Evolutionary conservation across 768 basidiomycete genomes (phyloP), one percentile per base, ranked within the genome.

Genomic region (Podaxis rugospora): DNA sequence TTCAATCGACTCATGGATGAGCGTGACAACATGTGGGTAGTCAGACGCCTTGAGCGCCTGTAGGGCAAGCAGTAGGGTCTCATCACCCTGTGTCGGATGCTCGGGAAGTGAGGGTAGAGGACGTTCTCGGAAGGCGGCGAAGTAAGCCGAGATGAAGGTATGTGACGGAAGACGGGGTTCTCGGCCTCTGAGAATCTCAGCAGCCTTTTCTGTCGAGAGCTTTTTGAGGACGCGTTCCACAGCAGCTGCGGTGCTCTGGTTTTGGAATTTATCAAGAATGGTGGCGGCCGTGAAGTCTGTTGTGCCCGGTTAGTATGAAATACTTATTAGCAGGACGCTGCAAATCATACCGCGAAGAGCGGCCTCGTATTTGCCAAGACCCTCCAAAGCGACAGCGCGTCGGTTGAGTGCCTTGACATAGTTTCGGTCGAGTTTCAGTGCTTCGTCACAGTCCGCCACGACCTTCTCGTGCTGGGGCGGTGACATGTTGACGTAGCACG

Each of bases 221-320:
- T 87, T 86, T 75, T 95, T 95, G 68, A 98, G 75, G 18, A 96
- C 92, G n/a, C 94, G 86, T 71, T 98, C 97, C 6, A 98, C 93
- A 0, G 91, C 78, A 55, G 86, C 81, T 3, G 90, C 85, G 1
- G 94, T 89, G 0, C 76, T 66, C 63, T 90, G 85, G 68, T 95
- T 93, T 70, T 88, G 82, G 85, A 98, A 97, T 68, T 89, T 87
- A 73, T 95, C 93, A 44, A 99, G 82, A 65, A 99, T 96, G 14
- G 95, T 94, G 0, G 92, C 88, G n/a, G 96, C 93, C 0, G 96
- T 98, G 79, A 88, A 98, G 73, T 99, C 96, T 95, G 64, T 13
- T 16, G 7, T 18, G 28, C 53, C 32, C 28, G 25, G 28, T 28
- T 13, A 51, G 46, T 21, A 47, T 44, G 32, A 52, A 16, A 37